Conservation (phyloP, 2,329 filamentous ascomycete genomes). For the Pseudohalonectria lignicola region DNA sequence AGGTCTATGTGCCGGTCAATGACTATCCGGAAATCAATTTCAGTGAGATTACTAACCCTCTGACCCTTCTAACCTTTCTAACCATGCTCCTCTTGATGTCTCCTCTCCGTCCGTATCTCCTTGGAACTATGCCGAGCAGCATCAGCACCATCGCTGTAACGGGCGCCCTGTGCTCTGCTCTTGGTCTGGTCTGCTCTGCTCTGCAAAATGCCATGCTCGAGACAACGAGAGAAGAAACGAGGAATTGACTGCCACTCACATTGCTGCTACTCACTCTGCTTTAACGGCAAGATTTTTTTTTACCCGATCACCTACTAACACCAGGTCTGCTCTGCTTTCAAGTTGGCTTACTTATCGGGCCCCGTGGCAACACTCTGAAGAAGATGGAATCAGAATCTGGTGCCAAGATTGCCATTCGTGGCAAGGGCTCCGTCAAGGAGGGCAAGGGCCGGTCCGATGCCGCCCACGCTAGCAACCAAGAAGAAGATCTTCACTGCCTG, state of each 20-base stretch:
- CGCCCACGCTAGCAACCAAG: constrained; percentile 98
- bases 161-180: too few species aligned
- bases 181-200: constrained; percentile 6
- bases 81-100: constrained; percentile 36
- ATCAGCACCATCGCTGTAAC: too few species aligned
- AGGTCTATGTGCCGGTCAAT: constrained; percentile 99
- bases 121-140: too few species aligned
- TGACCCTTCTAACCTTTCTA: constrained; percentile 72
- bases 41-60: constrained; percentile 99
- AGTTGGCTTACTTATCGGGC: constrained; percentile 99
- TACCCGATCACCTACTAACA: constrained; percentile 63
- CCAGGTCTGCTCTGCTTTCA: constrained; percentile 71
- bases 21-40: constrained; percentile 99
- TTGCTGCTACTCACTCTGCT: constrained; percentile 20
- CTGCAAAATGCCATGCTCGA: constrained; percentile 12
- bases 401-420: constrained; percentile 98
- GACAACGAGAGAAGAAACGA: not conserved
- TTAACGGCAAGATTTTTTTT: constrained; percentile 11
- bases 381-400: constrained; percentile 98
- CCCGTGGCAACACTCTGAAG: constrained; percentile 98
- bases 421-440: constrained; percentile 99
- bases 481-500: constrained; percentile 96
- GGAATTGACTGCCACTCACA: too few species aligned
- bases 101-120: too few species aligned
- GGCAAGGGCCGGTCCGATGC: constrained; percentile 98